Evolutionary conservation across 805 yeast species (phyloP).

Genomic region (Monosporozyma unispora): DNA sequence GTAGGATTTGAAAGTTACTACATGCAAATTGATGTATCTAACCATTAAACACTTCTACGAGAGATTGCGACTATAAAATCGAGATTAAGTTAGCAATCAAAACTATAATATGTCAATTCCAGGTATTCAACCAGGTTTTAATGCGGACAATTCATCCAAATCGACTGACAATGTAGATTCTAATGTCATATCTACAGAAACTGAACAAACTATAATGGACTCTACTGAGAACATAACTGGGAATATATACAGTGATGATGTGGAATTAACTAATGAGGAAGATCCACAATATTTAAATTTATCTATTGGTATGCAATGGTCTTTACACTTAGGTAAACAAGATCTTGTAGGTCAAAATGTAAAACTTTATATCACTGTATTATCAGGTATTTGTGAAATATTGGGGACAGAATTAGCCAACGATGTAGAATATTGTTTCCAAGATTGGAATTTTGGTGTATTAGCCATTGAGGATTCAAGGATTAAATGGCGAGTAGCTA

Average conservation of each 20-base stretch:
- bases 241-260: not conserved
- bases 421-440: slow-evolving; percentile 51
- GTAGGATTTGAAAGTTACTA: not conserved
- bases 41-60: too few relatives aligned
- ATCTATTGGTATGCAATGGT: slow-evolving; percentile 26
- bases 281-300: slow-evolving; percentile 8
- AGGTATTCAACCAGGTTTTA: not conserved
- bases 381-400: slow-evolving; percentile 75
- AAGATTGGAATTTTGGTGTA: slow-evolving; percentile 46
- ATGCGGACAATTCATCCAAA: slow-evolving; percentile 4
- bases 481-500: slow-evolving; percentile 37
- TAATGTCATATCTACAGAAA: not conserved
- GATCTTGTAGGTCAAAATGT: slow-evolving; percentile 22
- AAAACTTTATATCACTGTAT: slow-evolving; percentile 29
- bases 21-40: too few relatives aligned
- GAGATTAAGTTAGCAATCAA: too few relatives aligned
- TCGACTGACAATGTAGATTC: slow-evolving; percentile 7
- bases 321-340: slow-evolving; percentile 26
- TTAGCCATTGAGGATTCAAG: slow-evolving; percentile 59
- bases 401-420: slow-evolving; percentile 88
- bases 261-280: slow-evolving; percentile 8
- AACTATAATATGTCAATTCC: not conserved
- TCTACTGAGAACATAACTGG: not conserved
- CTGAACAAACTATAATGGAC: not conserved
- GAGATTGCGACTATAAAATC: too few relatives aligned